Evolutionary conservation across 1,139 yeast genomes (phyloP).

Genomic region (Suhomyces terraborum): DNA sequence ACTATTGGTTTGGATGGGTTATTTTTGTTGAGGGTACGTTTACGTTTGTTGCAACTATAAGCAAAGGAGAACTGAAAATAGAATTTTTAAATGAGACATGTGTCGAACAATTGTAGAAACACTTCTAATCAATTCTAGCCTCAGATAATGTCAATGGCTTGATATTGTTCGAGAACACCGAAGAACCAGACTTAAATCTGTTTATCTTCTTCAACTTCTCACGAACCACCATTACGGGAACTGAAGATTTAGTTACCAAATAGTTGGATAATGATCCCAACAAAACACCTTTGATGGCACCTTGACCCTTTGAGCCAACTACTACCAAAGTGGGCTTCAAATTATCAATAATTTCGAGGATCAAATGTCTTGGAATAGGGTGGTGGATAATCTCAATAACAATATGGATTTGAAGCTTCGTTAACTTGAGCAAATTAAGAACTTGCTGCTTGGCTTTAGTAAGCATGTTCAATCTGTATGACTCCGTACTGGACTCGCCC

Average conservation of each 20-base stretch:
- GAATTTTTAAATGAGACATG: slow-evolving; percentile 7
- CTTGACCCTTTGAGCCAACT: slow-evolving; percentile 78
- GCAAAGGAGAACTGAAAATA: slow-evolving; percentile 7
- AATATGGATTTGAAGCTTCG: slow-evolving; percentile 76
- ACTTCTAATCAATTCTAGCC: slow-evolving; percentile 46
- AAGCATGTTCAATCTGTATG: slow-evolving; percentile 57
- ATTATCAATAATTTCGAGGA: slow-evolving; percentile 80
- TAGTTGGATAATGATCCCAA: slow-evolving; percentile 77
- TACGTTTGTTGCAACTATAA: slow-evolving; percentile 1
- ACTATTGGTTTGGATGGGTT: slow-evolving; percentile 3
- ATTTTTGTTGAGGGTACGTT: slow-evolving; percentile 4
- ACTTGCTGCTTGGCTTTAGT: slow-evolving; percentile 62
- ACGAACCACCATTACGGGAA: slow-evolving; percentile 90
- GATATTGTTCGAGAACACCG: slow-evolving; percentile 51
- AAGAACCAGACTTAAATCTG: slow-evolving; percentile 51
- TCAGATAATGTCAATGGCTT: slow-evolving; percentile 53
- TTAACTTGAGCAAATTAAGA: slow-evolving; percentile 60
- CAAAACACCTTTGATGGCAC: slow-evolving; percentile 74
- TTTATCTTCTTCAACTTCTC: slow-evolving; percentile 76
- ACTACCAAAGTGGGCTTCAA: slow-evolving; percentile 81
- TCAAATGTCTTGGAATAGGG: slow-evolving; percentile 83
- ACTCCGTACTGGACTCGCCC: slow-evolving; percentile 48
- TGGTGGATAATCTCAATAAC: slow-evolving; percentile 80
- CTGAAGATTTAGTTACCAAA: slow-evolving; percentile 72
- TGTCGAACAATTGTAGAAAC: background rate